Evolutionary conservation across 2,329 filamentous ascomycete genomes (phyloP).

Genomic region (Paecilomyces formosus): DNA sequence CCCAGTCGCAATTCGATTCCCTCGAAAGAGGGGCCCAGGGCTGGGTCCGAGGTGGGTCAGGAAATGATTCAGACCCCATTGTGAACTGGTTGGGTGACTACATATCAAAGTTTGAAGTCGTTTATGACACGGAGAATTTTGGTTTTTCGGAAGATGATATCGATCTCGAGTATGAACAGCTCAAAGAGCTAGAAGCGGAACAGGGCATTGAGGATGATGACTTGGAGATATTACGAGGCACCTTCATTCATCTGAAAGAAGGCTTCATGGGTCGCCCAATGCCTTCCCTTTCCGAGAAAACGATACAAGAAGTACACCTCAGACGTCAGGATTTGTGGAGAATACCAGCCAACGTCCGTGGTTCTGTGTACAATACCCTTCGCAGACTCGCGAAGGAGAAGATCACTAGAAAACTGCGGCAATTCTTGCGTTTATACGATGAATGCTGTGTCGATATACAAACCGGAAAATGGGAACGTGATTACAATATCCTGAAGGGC

Average conservation of each 20-base stretch:
- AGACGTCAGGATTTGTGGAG: conserved; percentile 51
- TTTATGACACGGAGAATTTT: conserved; percentile 42
- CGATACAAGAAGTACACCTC: conserved; percentile 24
- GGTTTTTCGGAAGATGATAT: conserved; percentile 52
- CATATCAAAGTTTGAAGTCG: conserved; percentile 38
- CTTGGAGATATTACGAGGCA: conserved; percentile 44
- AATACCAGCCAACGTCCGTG: conserved; percentile 50
- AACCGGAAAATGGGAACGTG: conserved; percentile 51
- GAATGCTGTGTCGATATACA: conserved; percentile 46
- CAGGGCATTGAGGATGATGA: conserved; percentile 48
- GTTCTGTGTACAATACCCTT: conserved; percentile 60
- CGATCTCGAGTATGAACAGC: conserved; percentile 54
- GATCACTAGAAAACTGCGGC: conserved; percentile 42
- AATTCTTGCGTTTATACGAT: conserved; percentile 45
- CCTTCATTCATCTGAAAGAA: conserved; percentile 36
- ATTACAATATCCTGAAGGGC: conserved; percentile 54
- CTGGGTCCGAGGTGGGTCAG: conserved; percentile 31
- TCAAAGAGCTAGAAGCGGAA: conserved; percentile 55
- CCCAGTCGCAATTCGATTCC: conserved; percentile 54
- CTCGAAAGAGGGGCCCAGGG: conserved; percentile 44
- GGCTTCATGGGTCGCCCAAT: conserved; percentile 22
- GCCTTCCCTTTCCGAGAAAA: conserved; percentile 18
- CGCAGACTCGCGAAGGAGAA: conserved; percentile 47
- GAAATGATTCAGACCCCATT: conserved; percentile 32
- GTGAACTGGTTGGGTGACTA: conserved; percentile 52